Base-by-base conservation (phyloP, 768 basidiomycete species). In the Lactarius hengduanensis region DNA sequence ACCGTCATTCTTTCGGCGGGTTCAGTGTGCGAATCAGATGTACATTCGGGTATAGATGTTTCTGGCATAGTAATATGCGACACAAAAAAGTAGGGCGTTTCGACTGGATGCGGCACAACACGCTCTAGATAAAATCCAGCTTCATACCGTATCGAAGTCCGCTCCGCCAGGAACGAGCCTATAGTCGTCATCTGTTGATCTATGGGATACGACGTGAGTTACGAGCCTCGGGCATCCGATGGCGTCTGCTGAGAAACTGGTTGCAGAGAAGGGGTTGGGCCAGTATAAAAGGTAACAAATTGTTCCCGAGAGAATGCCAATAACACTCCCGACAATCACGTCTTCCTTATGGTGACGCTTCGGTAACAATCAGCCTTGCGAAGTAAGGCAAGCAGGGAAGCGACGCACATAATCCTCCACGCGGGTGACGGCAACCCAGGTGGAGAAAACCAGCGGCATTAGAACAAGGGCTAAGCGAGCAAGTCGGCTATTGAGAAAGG, bases 261-360 rank as follows among this genome's bases (percentile, higher is more conserved):
- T 70, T n/a, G 67, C 68, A 53, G 79, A 76, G 72, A 88, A 85
- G 2, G 88, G 87, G 66, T 76, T 86, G 54, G 85, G 86, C 86
- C 86, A 89, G 74, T 86, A 89, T 41, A 85, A 80, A 64, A 82
- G 77, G 73, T 87, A 89, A 70, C 79, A 80, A 62, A 82, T 73
- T 11, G 76, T 73, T 16, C 84, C 82, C 18, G 80, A 82, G 36
- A 81, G 36, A 8, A 82, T 77, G 40, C 88, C 88, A 57, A 89
- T 83, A 28, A 83, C 68, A 65, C 83, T 81, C 30, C 88, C 88
- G 10, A 83, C 84, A 62, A 89, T 81, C 16, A 89, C 83, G 71
- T 90, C 88, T 74, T 88, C 87, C 73, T 83, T 84, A 74, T 88
- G 86, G 73, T 90, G 88, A 70, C 83, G 77, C 88, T 89, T 72